A percentile compares a stretch with the other conserved stretches of the same genome.
Conservation (phyloP, 2,329 filamentous ascomycete genomes). For the Drechmeria coniospora region DNA sequence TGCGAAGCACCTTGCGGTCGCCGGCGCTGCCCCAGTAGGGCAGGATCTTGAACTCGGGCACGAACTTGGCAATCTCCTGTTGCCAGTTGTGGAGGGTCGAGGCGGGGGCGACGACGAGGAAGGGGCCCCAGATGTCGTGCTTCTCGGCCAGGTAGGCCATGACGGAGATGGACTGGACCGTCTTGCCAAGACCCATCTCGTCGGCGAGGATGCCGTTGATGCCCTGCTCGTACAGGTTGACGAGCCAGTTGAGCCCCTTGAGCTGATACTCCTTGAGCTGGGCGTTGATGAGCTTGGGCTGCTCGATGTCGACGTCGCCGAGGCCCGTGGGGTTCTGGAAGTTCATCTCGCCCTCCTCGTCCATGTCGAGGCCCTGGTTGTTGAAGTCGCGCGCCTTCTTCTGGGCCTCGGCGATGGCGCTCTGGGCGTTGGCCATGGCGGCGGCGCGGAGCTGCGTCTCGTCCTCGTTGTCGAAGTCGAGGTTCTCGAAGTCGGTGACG, state of each 20-base stretch:
- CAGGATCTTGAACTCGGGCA: constrained; percentile 84
- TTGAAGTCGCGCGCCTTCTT: constrained; percentile 90
- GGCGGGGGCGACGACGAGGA: constrained; percentile 88
- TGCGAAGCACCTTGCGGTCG: constrained; percentile 88
- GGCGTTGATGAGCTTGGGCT: constrained; percentile 83
- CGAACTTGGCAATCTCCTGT: constrained; percentile 91
- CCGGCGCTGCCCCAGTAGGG: constrained; percentile 95
- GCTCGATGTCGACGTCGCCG: constrained; percentile 84
- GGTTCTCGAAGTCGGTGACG: constrained; percentile 84
- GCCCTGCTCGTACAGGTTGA: constrained; percentile 96
- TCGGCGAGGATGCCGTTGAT: constrained; percentile 99
- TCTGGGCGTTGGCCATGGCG: constrained; percentile 90
- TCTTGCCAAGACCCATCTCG: constrained; percentile 99
- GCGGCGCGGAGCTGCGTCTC: constrained; percentile 67
- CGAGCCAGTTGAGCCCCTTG: constrained; percentile 98
- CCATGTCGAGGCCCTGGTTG: constrained; percentile 51
- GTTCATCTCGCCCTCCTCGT: constrained; percentile 96
- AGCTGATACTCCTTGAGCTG: constrained; percentile 97
- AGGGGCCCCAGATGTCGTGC: constrained; percentile 96
- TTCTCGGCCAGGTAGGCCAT: constrained; percentile 97
- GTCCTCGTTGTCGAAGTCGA: constrained; percentile 92
- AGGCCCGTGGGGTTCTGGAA: constrained; percentile 97
- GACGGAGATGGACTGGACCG: constrained; percentile 95
- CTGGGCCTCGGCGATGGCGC: constrained; percentile 86
- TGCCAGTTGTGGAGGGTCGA: constrained; percentile 99